Percentiles rank a stretch among this genome's conserved stretches.
Conservation (phyloP, 768 basidiomycete genomes). For the Lentinula aciculospora region DNA sequence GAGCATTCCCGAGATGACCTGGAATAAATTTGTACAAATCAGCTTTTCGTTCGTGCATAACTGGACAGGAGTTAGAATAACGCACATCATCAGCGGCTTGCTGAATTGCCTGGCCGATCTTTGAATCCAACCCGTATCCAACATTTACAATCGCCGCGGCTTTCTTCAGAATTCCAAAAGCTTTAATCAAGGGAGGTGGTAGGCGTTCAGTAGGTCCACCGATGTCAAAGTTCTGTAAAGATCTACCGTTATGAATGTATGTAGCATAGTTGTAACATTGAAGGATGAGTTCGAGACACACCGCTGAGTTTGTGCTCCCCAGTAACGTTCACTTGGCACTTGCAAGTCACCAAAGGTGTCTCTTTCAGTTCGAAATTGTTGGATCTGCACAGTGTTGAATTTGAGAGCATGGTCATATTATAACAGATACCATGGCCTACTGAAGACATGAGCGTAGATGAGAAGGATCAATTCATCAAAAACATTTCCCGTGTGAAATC, state of each 20-base stretch:
- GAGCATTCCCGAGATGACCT: slow-evolving; percentile 96
- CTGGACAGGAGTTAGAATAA: slow-evolving; percentile 4
- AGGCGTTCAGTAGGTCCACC: slow-evolving; percentile 94
- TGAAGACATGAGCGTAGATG: not conserved
- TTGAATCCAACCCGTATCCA: slow-evolving; percentile 84
- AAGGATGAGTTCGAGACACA: slow-evolving; percentile 19
- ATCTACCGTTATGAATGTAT: slow-evolving; percentile 37
- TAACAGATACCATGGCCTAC: not conserved
- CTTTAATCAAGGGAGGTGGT: slow-evolving; percentile 91
- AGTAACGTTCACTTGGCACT: slow-evolving; percentile 86
- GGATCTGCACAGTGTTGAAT: slow-evolving; percentile 18
- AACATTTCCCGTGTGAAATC: too few relatives aligned
- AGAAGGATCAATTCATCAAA: too few relatives aligned
- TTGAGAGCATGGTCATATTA: not conserved
- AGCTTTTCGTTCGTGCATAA: not conserved
- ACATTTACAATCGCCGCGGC: slow-evolving; percentile 91
- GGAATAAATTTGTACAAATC: not conserved
- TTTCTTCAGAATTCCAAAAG: slow-evolving; percentile 96
- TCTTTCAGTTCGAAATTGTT: slow-evolving; percentile 70
- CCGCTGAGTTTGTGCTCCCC: slow-evolving; percentile 99
- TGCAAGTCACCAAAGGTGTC: slow-evolving; percentile 96
- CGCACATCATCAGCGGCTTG: slow-evolving; percentile 89
- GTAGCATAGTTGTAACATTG: not conserved
- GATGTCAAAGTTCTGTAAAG: slow-evolving; percentile 97
- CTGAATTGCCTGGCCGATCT: slow-evolving; percentile 84